Percentiles rank a stretch among this genome's conserved stretches.
Evolutionary conservation across 768 basidiomycete genomes (phyloP).

Genomic region (Termitomyces titanicus): DNA sequence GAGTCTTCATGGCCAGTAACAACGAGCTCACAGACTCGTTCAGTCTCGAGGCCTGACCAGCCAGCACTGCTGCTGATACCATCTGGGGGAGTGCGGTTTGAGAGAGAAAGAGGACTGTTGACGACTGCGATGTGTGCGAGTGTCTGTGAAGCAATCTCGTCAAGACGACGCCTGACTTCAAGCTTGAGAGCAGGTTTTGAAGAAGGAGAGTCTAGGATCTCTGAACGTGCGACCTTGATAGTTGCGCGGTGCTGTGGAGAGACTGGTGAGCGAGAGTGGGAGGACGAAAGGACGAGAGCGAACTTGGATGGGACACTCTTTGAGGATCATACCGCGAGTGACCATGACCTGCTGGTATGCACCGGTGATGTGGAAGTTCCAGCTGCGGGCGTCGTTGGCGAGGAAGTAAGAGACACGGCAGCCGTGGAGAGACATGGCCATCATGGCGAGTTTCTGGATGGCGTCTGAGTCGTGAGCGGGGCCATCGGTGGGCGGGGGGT

Average conservation of each 20-base stretch:
- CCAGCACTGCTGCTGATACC: slow-evolving; percentile 74
- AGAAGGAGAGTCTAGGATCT: slow-evolving; percentile 84
- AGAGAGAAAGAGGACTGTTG: slow-evolving; percentile 74
- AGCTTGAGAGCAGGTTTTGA: slow-evolving; percentile 78
- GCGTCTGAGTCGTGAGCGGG: slow-evolving; percentile 60
- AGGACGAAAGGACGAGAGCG: slow-evolving; percentile 18
- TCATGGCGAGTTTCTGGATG: slow-evolving; percentile 73
- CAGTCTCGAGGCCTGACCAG: slow-evolving; percentile 90
- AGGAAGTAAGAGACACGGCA: slow-evolving; percentile 80
- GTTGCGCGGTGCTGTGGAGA: slow-evolving; percentile 67
- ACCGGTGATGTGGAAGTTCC: slow-evolving; percentile 91
- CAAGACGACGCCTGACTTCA: slow-evolving; percentile 80
- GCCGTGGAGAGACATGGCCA: slow-evolving; percentile 76
- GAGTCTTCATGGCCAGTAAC: slow-evolving; percentile 86
- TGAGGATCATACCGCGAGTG: slow-evolving; percentile 82
- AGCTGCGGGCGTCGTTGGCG: slow-evolving; percentile 67
- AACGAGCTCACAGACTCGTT: slow-evolving; percentile 90
- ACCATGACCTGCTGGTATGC: slow-evolving; percentile 91
- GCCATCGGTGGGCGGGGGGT: slow-evolving; percentile 33
- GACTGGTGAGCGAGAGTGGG: slow-evolving; percentile 11
- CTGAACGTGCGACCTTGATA: slow-evolving; percentile 89
- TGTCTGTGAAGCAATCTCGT: slow-evolving; percentile 93
- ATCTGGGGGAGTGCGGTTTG: slow-evolving; percentile 73
- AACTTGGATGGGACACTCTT: slow-evolving; percentile 87
- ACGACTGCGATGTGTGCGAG: slow-evolving; percentile 91